Conservation (phyloP, 306 rosid species). For the Quercus alba region DNA sequence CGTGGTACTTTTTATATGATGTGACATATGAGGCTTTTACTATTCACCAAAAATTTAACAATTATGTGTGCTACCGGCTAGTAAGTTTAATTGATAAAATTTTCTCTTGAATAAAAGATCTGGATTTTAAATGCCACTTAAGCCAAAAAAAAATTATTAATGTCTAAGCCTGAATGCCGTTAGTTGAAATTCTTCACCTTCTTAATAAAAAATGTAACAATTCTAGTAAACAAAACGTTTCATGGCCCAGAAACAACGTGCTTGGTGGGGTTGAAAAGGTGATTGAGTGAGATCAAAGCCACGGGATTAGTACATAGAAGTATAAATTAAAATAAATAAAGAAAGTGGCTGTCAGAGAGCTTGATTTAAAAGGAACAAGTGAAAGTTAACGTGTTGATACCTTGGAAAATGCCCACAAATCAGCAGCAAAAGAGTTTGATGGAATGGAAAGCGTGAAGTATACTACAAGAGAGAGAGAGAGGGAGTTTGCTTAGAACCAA, state of each 20-base stretch:
- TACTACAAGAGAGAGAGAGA: neutral
- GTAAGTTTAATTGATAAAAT: too few relatives aligned
- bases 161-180: too few relatives aligned
- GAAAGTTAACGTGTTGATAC: conserved; percentile 27
- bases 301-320: neutral
- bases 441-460: neutral
- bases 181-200: too few relatives aligned
- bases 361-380: conserved; percentile 15
- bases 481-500: too few relatives aligned
- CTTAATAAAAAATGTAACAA: too few relatives aligned
- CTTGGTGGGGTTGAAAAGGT: conserved; percentile 17
- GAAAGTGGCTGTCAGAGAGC: neutral
- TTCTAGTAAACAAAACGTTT: neutral
- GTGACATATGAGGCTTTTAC: neutral
- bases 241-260: conserved; percentile 15
- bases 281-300: conserved; percentile 16
- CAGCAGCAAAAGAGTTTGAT: conserved; percentile 5
- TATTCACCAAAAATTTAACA: neutral
- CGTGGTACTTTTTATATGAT: neutral
- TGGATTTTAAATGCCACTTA: accelerated
- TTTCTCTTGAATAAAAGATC: accelerated
- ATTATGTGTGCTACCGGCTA: accelerated
- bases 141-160: too few relatives aligned
- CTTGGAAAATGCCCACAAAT: conserved; percentile 23
- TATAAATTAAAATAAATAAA: neutral